Evolutionary conservation across 2,329 filamentous ascomycete genomes (phyloP).

Genomic region (Colletotrichum caudatum): DNA sequence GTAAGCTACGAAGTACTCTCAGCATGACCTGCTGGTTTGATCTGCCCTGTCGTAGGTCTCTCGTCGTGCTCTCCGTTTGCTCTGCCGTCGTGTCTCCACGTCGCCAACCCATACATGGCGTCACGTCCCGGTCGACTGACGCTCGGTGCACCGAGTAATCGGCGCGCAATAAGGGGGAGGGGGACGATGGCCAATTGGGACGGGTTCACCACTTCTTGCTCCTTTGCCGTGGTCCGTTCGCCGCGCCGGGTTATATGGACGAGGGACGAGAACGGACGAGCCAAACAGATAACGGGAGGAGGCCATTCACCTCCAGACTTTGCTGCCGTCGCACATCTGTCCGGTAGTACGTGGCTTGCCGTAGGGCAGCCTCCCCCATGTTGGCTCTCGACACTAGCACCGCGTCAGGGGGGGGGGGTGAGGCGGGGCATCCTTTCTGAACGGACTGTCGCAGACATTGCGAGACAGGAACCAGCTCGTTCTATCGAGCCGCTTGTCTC

Average conservation of each 20-base stretch:
- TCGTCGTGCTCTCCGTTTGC: neutral
- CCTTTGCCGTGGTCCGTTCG: neutral
- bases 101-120: neutral
- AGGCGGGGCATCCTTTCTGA: slow-evolving; percentile 3
- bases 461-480: slow-evolving; percentile 25
- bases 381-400: slow-evolving; percentile 25
- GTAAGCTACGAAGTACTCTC: neutral
- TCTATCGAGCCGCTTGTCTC: slow-evolving; percentile 11
- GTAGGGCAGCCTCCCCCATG: slow-evolving; percentile 25
- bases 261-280: neutral
- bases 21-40: slow-evolving; percentile 8
- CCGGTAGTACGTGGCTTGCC: slow-evolving; percentile 11
- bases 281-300: neutral
- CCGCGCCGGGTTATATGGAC: neutral
- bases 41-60: neutral
- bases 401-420: slow-evolving; percentile 16
- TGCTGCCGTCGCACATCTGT: neutral
- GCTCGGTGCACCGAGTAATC: neutral
- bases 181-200: neutral
- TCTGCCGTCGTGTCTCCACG: neutral
- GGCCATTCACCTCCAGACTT: slow-evolving; percentile 6
- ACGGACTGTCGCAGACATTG: slow-evolving; percentile 15
- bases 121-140: neutral
- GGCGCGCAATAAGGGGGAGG: neutral
- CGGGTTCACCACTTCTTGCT: neutral